Evolutionary conservation across 768 basidiomycete genomes (phyloP).

Genomic region (Boletus rufocinnamomeus): DNA sequence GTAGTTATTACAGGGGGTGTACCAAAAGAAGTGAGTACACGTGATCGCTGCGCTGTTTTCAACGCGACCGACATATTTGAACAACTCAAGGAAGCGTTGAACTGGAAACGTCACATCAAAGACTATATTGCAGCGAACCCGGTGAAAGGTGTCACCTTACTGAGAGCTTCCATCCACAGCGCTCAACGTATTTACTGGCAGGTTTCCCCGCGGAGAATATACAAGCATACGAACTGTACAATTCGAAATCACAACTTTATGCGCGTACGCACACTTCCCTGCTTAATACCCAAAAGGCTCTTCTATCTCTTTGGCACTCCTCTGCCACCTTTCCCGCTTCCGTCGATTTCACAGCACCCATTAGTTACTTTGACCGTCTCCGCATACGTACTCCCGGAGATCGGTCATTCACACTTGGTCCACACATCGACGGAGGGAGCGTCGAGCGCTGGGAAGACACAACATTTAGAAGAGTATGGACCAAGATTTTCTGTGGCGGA

Average conservation of each 20-base stretch:
- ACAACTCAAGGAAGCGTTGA: slow-evolving; percentile 51
- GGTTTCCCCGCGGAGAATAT: slow-evolving; percentile 69
- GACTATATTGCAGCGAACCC: slow-evolving; percentile 57
- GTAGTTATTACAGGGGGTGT: slow-evolving; percentile 62
- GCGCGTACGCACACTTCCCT: slow-evolving; percentile 68
- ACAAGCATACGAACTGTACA: slow-evolving; percentile 77
- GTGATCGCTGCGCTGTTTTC: not conserved
- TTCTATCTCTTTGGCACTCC: slow-evolving; percentile 60
- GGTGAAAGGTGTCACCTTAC: slow-evolving; percentile 47
- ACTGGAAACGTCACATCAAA: slow-evolving; percentile 56
- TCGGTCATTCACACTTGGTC: slow-evolving; percentile 62
- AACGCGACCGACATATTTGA: not conserved
- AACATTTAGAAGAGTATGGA: slow-evolving; percentile 42
- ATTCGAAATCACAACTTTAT: slow-evolving; percentile 59
- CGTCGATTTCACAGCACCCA: slow-evolving; percentile 54
- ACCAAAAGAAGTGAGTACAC: slow-evolving; percentile 45
- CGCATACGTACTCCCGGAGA: slow-evolving; percentile 76
- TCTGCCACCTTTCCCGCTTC: slow-evolving; percentile 40
- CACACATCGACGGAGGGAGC: slow-evolving; percentile 56
- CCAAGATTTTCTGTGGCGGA: slow-evolving; percentile 46
- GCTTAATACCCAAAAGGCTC: slow-evolving; percentile 55
- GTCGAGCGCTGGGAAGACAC: slow-evolving; percentile 60
- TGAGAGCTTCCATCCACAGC: not conserved
- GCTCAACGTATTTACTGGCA: slow-evolving; percentile 23
- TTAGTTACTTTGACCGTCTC: slow-evolving; percentile 79